Evolutionary conservation across 2,329 filamentous ascomycete species (phyloP).

Genomic region (Leptodontidium sp.): DNA sequence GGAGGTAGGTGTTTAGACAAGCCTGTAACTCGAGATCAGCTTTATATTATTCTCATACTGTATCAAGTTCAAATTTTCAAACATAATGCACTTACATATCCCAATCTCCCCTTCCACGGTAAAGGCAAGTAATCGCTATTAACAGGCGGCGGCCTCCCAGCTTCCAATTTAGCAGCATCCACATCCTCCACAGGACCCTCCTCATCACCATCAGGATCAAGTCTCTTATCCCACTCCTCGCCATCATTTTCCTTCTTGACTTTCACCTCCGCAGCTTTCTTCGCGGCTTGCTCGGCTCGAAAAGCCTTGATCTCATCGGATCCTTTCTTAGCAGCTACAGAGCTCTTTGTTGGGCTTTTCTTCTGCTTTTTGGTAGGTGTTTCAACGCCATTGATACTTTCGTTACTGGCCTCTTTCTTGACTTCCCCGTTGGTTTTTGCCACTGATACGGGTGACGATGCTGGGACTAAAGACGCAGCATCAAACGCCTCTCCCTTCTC

Average conservation of each 20-base stretch:
- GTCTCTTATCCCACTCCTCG: constrained; percentile 42
- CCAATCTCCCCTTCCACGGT: constrained; percentile 88
- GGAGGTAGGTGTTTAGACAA: constrained; percentile 91
- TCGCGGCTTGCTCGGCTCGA: constrained; percentile 44
- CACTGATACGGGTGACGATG: constrained; percentile 29
- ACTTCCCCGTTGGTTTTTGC: constrained; percentile 25
- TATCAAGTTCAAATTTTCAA: background rate
- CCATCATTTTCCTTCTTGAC: constrained; percentile 41
- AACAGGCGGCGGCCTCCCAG: constrained; percentile 69
- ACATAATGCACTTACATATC: constrained; percentile 70
- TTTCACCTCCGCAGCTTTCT: constrained; percentile 39
- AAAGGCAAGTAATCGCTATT: constrained; percentile 85
- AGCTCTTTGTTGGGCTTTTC: constrained; percentile 44
- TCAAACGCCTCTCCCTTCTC: constrained; percentile 43
- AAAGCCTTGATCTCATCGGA: constrained; percentile 46
- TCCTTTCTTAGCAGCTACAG: constrained; percentile 45
- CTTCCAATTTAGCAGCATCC: constrained; percentile 43
- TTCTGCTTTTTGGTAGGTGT: constrained; percentile 40
- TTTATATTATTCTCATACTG: too few relatives aligned
- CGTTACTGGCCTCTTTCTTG: constrained; percentile 36
- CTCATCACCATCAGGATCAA: constrained; percentile 44
- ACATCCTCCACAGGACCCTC: constrained; percentile 40
- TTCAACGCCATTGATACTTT: constrained; percentile 8
- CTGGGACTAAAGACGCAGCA: constrained; percentile 16
- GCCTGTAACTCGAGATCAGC: constrained; percentile 60